Evolutionary conservation across 441 rosid genomes (phyloP), one percentile per base, ranked within the genome.

Genomic region (Erysimum pusillum): DNA sequence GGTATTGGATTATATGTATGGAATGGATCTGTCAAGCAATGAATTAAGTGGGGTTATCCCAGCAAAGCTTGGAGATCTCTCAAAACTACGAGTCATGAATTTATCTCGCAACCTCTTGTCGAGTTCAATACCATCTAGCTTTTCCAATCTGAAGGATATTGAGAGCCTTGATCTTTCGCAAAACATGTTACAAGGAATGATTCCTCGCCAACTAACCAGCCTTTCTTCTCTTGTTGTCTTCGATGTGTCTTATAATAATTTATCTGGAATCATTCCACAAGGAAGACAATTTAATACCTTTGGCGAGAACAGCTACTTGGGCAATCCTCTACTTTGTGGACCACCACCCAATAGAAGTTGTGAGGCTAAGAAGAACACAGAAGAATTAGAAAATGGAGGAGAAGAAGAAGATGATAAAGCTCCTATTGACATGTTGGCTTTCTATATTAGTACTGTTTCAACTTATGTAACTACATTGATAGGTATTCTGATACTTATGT

Each of bases 1-100:
- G 4, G 20, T 46, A 15, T 20, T 46, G 15, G 51, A 46, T 46
- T n/a, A 2, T 46, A 46, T 46, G 51, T 46, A 46, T 46, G 51
- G 51, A 46, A 1, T 69, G 14, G 82, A 79, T 56, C 56, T 56
- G 9, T 74, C 82, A 2, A 6, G 38, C 51, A 79, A 69, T n/a
- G 20, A 57, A 7, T 34, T 79, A 18, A 56, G 41, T 7, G 59
- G 82, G 22, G 20, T 17, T 0, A 79, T 79, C 20, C 79, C 68
- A 14, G 9, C 7, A n/a, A 35, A 63, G 41, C 54, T 79, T 18
- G 20, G 52, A 46, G 52, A 46, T 46, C 52, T 46, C 4, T 7
- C 52, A 46, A 46, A 46, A 46, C 10, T 46, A 46, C 52, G 52
- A 46, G 52, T 46, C 52, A 46, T 46, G 52, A 46, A 46, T 7